Percentiles rank a stretch among this genome's conserved stretches.
Conservation (phyloP, 345 rosid genomes). For the Eucalyptus regnans region DNA sequence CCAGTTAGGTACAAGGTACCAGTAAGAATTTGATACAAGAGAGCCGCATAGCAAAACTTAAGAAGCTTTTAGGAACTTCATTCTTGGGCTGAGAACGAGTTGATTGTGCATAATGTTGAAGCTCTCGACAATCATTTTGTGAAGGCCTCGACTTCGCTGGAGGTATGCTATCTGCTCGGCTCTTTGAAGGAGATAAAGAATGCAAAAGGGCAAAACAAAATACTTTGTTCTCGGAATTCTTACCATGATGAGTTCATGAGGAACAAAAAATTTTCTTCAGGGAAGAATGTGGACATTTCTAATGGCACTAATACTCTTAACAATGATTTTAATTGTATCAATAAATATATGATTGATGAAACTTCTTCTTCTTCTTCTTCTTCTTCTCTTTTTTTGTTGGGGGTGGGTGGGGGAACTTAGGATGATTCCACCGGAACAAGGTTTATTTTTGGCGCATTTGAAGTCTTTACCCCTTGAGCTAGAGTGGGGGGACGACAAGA, state of each 20-base stretch:
- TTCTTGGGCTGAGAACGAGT: slow-evolving; percentile 47
- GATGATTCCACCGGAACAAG: slow-evolving; percentile 23
- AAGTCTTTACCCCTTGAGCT: slow-evolving; percentile 50
- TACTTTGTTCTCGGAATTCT: not conserved
- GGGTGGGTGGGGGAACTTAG: not conserved
- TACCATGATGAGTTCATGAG: not conserved
- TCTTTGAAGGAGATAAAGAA: slow-evolving; percentile 2
- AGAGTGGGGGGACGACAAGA: slow-evolving; percentile 67
- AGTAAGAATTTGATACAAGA: not conserved
- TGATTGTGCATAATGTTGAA: slow-evolving; percentile 46
- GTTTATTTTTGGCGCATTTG: slow-evolving; percentile 20
- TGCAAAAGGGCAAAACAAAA: not conserved
- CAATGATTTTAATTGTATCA: slow-evolving; percentile 1
- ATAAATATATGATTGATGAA: not conserved
- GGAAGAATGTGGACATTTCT: not conserved
- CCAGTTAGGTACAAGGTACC: not conserved
- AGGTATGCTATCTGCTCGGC: slow-evolving; percentile 22
- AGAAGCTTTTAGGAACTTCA: slow-evolving; percentile 30
- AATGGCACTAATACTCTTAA: slow-evolving; percentile 15
- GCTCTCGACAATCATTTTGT: slow-evolving; percentile 29
- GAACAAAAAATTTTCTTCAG: not conserved
- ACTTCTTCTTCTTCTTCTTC: accelerated
- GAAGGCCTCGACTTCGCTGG: slow-evolving; percentile 40
- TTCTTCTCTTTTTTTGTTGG: too few species aligned
- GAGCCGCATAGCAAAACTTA: slow-evolving; percentile 5